Conservation (phyloP, 2,329 filamentous ascomycete genomes). For the Xylaria sp. region DNA sequence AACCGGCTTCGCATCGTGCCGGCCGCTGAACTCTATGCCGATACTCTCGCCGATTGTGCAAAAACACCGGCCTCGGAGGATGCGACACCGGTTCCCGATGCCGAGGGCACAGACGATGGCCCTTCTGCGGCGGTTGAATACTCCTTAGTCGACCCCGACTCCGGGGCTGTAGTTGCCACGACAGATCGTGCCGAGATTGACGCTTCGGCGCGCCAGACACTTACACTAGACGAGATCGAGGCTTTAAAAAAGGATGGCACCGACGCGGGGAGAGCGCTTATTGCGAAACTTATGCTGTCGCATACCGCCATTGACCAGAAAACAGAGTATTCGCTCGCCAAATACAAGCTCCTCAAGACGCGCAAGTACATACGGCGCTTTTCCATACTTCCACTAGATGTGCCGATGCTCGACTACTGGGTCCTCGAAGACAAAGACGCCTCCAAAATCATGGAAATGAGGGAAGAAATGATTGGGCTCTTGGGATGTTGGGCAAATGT, state of each 20-base stretch:
- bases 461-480: conserved; percentile 84
- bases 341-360: conserved; percentile 94
- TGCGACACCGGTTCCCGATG: conserved; percentile 52
- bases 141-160: conserved; percentile 57
- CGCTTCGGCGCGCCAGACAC: conserved; percentile 74
- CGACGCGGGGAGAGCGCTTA: conserved; percentile 85
- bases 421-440: conserved; percentile 83
- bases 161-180: conserved; percentile 61
- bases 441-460: conserved; percentile 82
- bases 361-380: conserved; percentile 94
- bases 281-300: conserved; percentile 90
- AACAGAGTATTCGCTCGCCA: conserved; percentile 90
- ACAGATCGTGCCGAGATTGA: conserved; percentile 70
- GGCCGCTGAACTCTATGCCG: conserved; percentile 83
- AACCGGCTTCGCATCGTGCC: conserved; percentile 81
- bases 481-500: conserved; percentile 91
- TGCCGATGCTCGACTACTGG: conserved; percentile 78
- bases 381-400: conserved; percentile 83
- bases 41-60: conserved; percentile 67
- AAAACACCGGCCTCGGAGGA: conserved; percentile 49
- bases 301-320: conserved; percentile 94
- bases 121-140: conserved; percentile 59
- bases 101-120: conserved; percentile 51
- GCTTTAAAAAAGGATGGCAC: conserved; percentile 77
- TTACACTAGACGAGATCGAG: conserved; percentile 80